phyloP scores from a whole-genome alignment of 495 filamentous ascomycete species.

The Choiromyces venosus region DNA sequence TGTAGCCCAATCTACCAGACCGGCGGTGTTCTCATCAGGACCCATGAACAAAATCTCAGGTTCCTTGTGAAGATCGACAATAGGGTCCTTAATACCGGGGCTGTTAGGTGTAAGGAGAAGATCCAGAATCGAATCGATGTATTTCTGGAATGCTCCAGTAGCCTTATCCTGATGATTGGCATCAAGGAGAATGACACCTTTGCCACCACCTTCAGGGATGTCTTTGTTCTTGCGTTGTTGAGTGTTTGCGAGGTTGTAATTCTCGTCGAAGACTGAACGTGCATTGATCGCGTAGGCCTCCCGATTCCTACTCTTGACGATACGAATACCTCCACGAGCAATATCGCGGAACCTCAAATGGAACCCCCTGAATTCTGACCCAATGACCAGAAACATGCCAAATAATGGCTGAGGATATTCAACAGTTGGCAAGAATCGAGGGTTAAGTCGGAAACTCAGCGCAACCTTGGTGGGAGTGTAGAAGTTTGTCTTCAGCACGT shows the following conservation, averaged over 20 bases:
- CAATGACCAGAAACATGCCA: constrained; percentile 97
- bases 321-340: constrained; percentile 92
- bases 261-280: constrained; percentile 92
- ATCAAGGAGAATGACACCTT: constrained; percentile 94
- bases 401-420: constrained; percentile 93
- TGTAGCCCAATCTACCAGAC: constrained; percentile 95
- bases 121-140: constrained; percentile 96
- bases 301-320: constrained; percentile 92
- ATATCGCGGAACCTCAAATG: constrained; percentile 97
- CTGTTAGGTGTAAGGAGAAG: constrained; percentile 81
- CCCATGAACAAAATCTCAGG: constrained; percentile 98
- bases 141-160: constrained; percentile 92
- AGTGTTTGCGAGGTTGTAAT: constrained; percentile 95
- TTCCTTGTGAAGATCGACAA: constrained; percentile 89
- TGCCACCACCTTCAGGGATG: constrained; percentile 97
- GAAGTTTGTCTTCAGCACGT: constrained; percentile 95
- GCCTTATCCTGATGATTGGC: constrained; percentile 88
- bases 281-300: constrained; percentile 96
- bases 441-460: constrained; percentile 89
- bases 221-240: constrained; percentile 99
- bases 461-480: constrained; percentile 99
- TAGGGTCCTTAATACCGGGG: constrained; percentile 97
- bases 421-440: constrained; percentile 76
- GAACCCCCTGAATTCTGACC: constrained; percentile 93
- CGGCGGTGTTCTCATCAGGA: constrained; percentile 96